These are phyloP conservation scores for Gossypium australe DNA, from an alignment of 345 rosid genomes.

Conservation along the genomic window DNA sequence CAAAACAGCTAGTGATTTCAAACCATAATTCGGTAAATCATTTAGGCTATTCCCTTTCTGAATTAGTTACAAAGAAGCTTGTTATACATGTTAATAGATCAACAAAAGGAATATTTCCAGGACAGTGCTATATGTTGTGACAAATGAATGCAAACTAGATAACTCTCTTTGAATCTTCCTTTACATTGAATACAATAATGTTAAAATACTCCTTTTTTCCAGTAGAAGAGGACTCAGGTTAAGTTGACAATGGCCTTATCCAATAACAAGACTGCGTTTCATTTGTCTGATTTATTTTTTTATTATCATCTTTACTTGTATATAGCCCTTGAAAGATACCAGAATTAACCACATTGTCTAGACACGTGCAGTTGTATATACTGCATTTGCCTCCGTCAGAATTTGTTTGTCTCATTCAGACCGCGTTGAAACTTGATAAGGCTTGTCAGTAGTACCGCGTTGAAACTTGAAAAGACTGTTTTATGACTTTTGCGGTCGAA, in stretches of 20 bases:
- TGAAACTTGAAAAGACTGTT: neutral
- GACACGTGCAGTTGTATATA: neutral
- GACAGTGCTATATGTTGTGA: neutral
- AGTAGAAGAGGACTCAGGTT: neutral
- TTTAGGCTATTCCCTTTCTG: neutral
- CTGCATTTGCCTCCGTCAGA: constrained; percentile 1
- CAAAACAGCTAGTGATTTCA: neutral
- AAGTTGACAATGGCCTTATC: neutral
- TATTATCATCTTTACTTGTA: neutral
- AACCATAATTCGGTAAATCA: neutral
- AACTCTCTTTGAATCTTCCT: neutral
- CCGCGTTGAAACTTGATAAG: neutral
- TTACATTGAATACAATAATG: neutral
- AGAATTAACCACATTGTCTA: neutral
- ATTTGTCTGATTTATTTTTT: neutral
- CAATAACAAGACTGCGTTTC: neutral
- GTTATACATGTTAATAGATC: neutral
- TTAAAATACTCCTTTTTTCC: neutral
- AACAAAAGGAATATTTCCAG: neutral
- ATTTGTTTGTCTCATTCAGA: neutral
- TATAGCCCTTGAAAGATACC: neutral
- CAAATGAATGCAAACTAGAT: neutral
- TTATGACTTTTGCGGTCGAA: neutral
- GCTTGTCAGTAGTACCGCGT: neutral
- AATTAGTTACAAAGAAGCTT: neutral